Conservation (phyloP, 192 early-diverging fungal genomes). For the Dissophora ornata region DNA sequence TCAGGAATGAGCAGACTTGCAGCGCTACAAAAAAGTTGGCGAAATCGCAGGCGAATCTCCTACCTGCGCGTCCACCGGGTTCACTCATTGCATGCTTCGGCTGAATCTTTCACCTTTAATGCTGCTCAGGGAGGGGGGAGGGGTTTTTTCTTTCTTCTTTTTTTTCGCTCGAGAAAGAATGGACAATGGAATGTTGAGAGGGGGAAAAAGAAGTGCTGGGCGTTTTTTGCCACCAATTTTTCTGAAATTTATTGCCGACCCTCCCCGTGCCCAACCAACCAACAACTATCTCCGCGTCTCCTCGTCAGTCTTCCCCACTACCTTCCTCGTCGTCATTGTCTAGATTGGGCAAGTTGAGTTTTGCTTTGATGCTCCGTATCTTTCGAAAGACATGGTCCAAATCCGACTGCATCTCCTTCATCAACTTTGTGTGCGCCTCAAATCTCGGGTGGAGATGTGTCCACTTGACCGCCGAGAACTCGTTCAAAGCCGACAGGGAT, state of each 20-base stretch:
- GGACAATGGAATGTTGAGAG: too few relatives aligned
- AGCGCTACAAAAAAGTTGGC: background rate
- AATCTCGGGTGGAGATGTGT: constrained; percentile 61
- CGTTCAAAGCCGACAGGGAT: constrained; percentile 61
- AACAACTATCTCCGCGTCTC: too few relatives aligned
- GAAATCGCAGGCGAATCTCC: background rate
- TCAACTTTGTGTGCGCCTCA: constrained; percentile 64
- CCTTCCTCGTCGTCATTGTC: constrained; percentile 25
- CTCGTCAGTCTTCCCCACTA: background rate
- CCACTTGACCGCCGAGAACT: constrained; percentile 67
- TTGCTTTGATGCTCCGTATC: constrained; percentile 52
- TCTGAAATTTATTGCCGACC: background rate
- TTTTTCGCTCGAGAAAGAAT: too few relatives aligned
- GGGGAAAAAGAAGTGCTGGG: background rate
- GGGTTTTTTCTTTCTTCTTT: too few relatives aligned
- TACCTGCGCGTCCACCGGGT: constrained; percentile 8
- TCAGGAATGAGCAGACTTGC: background rate
- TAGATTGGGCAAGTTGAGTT: constrained; percentile 26
- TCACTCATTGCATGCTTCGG: constrained; percentile 19
- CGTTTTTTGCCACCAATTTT: constrained; percentile 10
- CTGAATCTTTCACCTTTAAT: background rate
- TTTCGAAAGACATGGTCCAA: constrained; percentile 67
- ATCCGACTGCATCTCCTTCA: constrained; percentile 67
- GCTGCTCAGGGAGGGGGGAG: background rate
- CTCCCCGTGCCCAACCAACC: too few relatives aligned